Percentiles rank a stretch among this genome's conserved stretches.
These are phyloP conservation scores for Xylaria cubensis DNA, from an alignment of 495 filamentous ascomycete species.

Conservation along the genomic window DNA sequence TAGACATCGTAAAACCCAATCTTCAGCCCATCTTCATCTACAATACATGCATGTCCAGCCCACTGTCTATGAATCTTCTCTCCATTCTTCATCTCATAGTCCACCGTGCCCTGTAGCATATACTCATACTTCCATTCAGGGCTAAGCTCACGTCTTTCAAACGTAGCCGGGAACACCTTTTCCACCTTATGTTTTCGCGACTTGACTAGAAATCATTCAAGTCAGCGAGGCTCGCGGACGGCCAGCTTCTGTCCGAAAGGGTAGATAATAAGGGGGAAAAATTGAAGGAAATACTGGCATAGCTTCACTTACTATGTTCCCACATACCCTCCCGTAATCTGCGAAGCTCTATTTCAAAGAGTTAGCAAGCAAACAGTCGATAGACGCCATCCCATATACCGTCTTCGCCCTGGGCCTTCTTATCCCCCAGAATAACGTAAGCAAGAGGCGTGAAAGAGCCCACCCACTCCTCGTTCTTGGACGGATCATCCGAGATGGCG, in stretches of 20 bases:
- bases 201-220: constrained; percentile 31
- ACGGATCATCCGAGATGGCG: constrained; percentile 44
- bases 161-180: constrained; percentile 45
- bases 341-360: constrained; percentile 31
- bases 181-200: constrained; percentile 39
- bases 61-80: constrained; percentile 27
- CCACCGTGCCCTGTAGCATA: constrained; percentile 44
- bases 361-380: neutral
- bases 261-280: neutral
- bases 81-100: constrained; percentile 31
- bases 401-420: constrained; percentile 38
- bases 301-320: constrained; percentile 24
- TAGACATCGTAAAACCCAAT: constrained; percentile 41
- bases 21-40: constrained; percentile 30
- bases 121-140: constrained; percentile 32
- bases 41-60: constrained; percentile 33
- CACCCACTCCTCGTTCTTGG: constrained; percentile 48
- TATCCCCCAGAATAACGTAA: constrained; percentile 42
- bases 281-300: neutral
- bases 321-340: constrained; percentile 36
- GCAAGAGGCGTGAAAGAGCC: constrained; percentile 44
- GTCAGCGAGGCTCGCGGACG: constrained; percentile 20
- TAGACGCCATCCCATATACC: constrained; percentile 35
- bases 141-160: neutral
- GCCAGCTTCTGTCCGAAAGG: neutral